Evolutionary conservation across 495 filamentous ascomycete species (phyloP).

Genomic region (Penicillium diatomitis): DNA sequence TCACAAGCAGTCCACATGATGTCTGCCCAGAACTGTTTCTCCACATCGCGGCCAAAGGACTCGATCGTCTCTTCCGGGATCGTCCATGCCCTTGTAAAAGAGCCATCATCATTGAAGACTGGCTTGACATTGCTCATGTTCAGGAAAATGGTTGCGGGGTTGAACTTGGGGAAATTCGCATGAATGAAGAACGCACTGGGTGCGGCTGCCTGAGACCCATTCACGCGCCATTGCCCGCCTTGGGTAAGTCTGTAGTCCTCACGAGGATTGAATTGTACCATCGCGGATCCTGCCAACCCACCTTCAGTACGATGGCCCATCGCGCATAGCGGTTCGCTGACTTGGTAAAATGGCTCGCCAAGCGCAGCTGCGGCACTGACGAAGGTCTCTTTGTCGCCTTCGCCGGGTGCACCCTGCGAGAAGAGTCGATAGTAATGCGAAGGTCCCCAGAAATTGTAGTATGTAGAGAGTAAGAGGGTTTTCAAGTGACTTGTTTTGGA

Average conservation of each 20-base stretch:
- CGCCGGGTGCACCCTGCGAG: conserved; percentile 41
- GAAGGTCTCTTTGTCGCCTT: conserved; percentile 54
- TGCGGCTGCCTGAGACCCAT: conserved; percentile 10
- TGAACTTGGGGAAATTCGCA: conserved; percentile 42
- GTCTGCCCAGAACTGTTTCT: conserved; percentile 40
- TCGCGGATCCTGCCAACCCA: conserved; percentile 17
- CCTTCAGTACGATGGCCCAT: conserved; percentile 6
- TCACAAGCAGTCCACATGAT: conserved; percentile 36
- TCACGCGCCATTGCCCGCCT: conserved; percentile 12
- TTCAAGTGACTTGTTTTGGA: conserved; percentile 37
- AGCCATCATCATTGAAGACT: conserved; percentile 25
- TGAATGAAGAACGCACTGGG: conserved; percentile 39
- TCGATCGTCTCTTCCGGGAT: conserved; percentile 25
- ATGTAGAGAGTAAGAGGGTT: conserved; percentile 44
- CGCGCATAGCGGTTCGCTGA: conserved; percentile 53
- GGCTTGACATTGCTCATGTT: conserved; percentile 23
- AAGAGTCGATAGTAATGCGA: conserved; percentile 44
- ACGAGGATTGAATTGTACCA: conserved; percentile 35
- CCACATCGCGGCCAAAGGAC: conserved; percentile 33
- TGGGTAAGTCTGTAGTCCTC: conserved; percentile 26
- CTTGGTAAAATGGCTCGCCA: conserved; percentile 36
- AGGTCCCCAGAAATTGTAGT: conserved; percentile 52
- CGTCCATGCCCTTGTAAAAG: conserved; percentile 32
- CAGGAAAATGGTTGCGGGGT: conserved; percentile 36
- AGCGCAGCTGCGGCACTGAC: conserved; percentile 37